A percentile compares a stretch with the other conserved stretches of the same genome.
Evolutionary conservation across 2,329 filamentous ascomycete genomes (phyloP).

Genomic region (Hypoxylon sp.): DNA sequence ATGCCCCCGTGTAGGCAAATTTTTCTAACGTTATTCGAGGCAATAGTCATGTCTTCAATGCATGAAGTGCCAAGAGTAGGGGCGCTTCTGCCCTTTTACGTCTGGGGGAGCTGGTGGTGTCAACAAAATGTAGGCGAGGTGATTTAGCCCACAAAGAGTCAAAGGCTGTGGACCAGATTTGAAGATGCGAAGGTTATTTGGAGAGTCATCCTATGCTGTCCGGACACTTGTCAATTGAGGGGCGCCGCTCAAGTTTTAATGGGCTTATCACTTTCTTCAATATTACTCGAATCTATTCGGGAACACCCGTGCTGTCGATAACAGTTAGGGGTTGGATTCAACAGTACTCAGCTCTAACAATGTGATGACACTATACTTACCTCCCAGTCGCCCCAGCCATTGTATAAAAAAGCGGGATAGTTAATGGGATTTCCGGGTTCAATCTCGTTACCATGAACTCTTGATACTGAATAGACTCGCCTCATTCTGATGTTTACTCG

Average conservation of each 20-base stretch:
- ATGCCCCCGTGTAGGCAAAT: slow-evolving; percentile 19
- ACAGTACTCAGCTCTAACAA: not conserved
- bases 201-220: not conserved
- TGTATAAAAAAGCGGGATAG: not conserved
- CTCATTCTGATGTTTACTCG: not conserved
- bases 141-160: no score
- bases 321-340: slow-evolving; percentile 1
- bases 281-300: slow-evolving; percentile 8
- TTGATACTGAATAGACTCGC: not conserved
- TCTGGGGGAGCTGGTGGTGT: slow-evolving; percentile 12
- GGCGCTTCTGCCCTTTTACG: slow-evolving; percentile 9
- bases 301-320: not conserved
- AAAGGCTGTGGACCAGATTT: not conserved
- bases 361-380: slow-evolving; percentile 5
- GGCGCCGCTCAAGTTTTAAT: not conserved
- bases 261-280: not conserved
- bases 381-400: slow-evolving; percentile 1
- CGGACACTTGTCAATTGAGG: not conserved
- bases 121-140: slow-evolving; percentile 7
- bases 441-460: not conserved
- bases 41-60: slow-evolving; percentile 10
- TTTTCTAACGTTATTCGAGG: not conserved
- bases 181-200: slow-evolving; percentile 5
- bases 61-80: slow-evolving; percentile 27
- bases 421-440: not conserved